These are phyloP conservation scores for Eucalyptus polybractea DNA, from an alignment of 345 rosid genomes.

Conservation along the genomic window DNA sequence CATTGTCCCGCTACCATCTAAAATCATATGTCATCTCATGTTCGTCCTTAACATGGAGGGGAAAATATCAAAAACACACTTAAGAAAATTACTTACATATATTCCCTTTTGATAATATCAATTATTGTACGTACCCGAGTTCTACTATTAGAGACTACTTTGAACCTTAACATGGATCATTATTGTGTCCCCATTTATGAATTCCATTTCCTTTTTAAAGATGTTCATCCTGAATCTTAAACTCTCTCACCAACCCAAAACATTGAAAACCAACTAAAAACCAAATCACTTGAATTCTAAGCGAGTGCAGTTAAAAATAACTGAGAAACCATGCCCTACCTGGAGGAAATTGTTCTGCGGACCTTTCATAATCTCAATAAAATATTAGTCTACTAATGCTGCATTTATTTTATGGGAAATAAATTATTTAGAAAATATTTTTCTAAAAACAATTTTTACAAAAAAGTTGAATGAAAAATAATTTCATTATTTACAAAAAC, in stretches of 20 bases:
- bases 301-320: background rate
- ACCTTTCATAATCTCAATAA: background rate
- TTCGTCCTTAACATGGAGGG: background rate
- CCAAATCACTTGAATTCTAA: background rate
- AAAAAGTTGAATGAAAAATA: too few relatives aligned
- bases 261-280: background rate
- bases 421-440: too few relatives aligned
- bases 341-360: background rate
- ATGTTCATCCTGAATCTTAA: background rate
- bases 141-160: background rate
- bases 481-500: background rate
- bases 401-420: too few relatives aligned
- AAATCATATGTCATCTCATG: background rate
- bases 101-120: background rate
- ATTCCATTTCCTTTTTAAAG: background rate
- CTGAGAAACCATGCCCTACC: background rate
- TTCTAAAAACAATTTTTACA: too few relatives aligned
- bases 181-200: background rate
- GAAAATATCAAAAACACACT: background rate
- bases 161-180: background rate
- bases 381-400: background rate
- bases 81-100: background rate
- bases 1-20: background rate
- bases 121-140: background rate
- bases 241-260: background rate